Percentiles rank a stretch among this genome's conserved stretches.
These are phyloP conservation scores for Solanum pimpinellifolium DNA, from an alignment of 257 asterid species.

Conservation along the genomic window DNA sequence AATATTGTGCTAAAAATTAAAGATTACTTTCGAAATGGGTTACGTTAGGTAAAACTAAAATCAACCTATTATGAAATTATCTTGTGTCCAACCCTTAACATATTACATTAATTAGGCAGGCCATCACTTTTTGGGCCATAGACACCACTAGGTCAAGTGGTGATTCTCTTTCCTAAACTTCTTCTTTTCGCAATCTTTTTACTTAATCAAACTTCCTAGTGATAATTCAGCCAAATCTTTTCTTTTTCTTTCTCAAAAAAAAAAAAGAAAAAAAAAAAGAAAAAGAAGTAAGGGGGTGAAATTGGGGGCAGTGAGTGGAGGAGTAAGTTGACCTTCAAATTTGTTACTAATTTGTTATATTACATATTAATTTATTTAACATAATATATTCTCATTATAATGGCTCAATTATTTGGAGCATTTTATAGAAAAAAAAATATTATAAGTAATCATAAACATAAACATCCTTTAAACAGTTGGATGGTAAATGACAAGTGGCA, in stretches of 20 bases:
- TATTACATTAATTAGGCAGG: background rate
- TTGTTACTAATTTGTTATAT: background rate
- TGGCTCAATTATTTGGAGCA: background rate
- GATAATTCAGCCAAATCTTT: background rate
- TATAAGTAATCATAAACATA: background rate
- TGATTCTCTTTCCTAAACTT: no score
- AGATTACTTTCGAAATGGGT: background rate
- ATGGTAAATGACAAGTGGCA: background rate
- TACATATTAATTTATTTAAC: background rate
- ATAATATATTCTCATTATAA: background rate
- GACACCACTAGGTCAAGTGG: background rate
- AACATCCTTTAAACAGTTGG: background rate
- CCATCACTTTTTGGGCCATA: background rate
- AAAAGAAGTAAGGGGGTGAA: background rate
- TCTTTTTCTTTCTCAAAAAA: background rate
- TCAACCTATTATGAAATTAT: background rate
- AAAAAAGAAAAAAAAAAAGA: fast-evolving
- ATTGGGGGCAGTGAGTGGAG: background rate
- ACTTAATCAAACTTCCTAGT: background rate
- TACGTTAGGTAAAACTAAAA: no score
- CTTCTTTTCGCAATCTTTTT: background rate
- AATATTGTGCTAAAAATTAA: no score
- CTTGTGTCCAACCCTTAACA: background rate
- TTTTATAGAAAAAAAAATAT: background rate
- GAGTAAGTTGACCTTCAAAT: background rate